phyloP scores from a whole-genome alignment of 1,139 yeast species.

The Yarrowia galli region DNA sequence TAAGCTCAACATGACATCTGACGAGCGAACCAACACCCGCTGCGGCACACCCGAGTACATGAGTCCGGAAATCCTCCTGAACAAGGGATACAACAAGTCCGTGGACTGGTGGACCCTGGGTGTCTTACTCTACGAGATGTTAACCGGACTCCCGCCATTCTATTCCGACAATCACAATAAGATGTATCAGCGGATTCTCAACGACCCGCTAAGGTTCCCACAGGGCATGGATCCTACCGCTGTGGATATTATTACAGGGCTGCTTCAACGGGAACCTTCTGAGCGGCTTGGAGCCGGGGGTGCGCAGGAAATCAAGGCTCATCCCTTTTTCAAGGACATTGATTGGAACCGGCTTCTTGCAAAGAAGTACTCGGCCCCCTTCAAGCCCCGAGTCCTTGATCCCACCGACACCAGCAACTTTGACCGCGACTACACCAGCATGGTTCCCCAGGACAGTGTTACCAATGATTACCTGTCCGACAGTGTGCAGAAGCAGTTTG shows the following conservation, averaged over 20 bases:
- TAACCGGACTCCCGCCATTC: slow-evolving; percentile 95
- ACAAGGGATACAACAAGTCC: slow-evolving; percentile 92
- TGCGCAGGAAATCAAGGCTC: slow-evolving; percentile 82
- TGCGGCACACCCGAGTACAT: slow-evolving; percentile 97
- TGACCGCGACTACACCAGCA: slow-evolving; percentile 90
- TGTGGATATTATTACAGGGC: slow-evolving; percentile 74
- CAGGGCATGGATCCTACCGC: slow-evolving; percentile 89
- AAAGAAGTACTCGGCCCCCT: slow-evolving; percentile 95
- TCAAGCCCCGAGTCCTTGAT: slow-evolving; percentile 88
- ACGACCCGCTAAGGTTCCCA: slow-evolving; percentile 89
- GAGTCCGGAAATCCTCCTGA: slow-evolving; percentile 90
- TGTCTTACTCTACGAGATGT: slow-evolving; percentile 90
- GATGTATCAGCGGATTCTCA: slow-evolving; percentile 92
- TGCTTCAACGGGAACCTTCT: slow-evolving; percentile 85
- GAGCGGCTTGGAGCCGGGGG: slow-evolving; percentile 77
- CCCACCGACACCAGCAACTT: slow-evolving; percentile 91
- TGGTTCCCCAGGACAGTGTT: slow-evolving; percentile 93
- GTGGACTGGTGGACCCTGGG: slow-evolving; percentile 99
- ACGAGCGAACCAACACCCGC: slow-evolving; percentile 89
- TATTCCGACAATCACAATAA: slow-evolving; percentile 93
- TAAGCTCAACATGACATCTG: slow-evolving; percentile 88
- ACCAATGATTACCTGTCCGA: slow-evolving; percentile 79
- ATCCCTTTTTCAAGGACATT: slow-evolving; percentile 85
- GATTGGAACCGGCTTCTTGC: slow-evolving; percentile 87
- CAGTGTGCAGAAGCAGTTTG: slow-evolving; percentile 95